phyloP scores from a whole-genome alignment of 768 basidiomycete genomes.

The Udeniomyces megalosporus region DNA sequence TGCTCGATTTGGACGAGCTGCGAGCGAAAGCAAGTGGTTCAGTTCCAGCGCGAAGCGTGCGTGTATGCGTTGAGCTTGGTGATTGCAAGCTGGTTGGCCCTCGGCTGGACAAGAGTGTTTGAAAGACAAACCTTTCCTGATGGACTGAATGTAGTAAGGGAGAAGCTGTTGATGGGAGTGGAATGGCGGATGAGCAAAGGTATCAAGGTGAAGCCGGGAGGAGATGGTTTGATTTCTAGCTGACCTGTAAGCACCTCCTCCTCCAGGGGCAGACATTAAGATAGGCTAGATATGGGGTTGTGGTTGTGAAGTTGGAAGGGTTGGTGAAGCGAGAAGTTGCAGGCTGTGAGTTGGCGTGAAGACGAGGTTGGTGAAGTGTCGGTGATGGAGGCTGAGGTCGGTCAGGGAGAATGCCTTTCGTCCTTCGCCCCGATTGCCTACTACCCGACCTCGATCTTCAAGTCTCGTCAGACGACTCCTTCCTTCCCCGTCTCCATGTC shows the following conservation, averaged over 20 bases:
- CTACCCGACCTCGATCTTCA: too few species aligned
- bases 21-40: slow-evolving; percentile 8
- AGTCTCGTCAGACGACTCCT: too few species aligned
- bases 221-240: background rate
- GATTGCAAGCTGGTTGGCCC: background rate
- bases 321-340: too few species aligned
- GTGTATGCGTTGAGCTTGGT: background rate
- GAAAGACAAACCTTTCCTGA: slow-evolving; percentile 49
- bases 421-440: too few species aligned
- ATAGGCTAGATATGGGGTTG: too few species aligned
- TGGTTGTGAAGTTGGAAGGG: too few species aligned
- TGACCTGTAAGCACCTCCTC: slow-evolving; percentile 33
- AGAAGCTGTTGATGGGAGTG: slow-evolving; percentile 48
- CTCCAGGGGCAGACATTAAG: slow-evolving; percentile 29
- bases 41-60: background rate
- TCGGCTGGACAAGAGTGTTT: background rate
- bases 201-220: background rate
- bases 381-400: too few species aligned
- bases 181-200: background rate
- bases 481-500: too few species aligned
- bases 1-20: slow-evolving; percentile 97
- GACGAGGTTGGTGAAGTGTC: too few species aligned
- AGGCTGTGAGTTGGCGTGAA: too few species aligned
- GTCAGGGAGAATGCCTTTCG: too few species aligned
- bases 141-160: slow-evolving; percentile 96